Evolutionary conservation across 2,329 filamentous ascomycete species (phyloP).

Genomic region (Cylindrodendrum hubeiense): DNA sequence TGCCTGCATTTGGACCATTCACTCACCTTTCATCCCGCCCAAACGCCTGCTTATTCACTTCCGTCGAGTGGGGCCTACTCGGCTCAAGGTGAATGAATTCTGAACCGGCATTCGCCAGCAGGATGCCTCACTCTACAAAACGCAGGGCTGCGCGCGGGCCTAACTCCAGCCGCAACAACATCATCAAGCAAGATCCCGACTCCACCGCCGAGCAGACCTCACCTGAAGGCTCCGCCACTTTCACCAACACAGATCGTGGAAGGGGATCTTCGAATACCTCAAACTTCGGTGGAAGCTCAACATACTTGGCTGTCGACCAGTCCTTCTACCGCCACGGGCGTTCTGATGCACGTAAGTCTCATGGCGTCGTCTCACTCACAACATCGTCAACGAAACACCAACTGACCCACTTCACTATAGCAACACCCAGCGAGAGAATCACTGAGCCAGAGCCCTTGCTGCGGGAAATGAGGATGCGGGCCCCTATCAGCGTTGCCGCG

Average conservation of each 20-base stretch:
- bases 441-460: slow-evolving; percentile 54
- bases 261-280: slow-evolving; percentile 34
- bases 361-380: neutral
- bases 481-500: slow-evolving; percentile 31
- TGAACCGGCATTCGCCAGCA: slow-evolving; percentile 23
- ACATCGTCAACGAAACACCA: neutral
- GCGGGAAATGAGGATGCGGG: slow-evolving; percentile 51
- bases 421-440: slow-evolving; percentile 52
- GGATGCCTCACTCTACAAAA: slow-evolving; percentile 39
- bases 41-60: slow-evolving; percentile 9
- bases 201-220: slow-evolving; percentile 23
- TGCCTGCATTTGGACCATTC: neutral
- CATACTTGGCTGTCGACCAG: slow-evolving; percentile 30
- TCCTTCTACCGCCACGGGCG: slow-evolving; percentile 46
- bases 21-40: neutral
- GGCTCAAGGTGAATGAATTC: slow-evolving; percentile 30
- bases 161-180: slow-evolving; percentile 14
- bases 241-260: slow-evolving; percentile 14
- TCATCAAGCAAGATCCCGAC: slow-evolving; percentile 48
- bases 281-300: slow-evolving; percentile 34
- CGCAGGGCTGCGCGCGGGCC: slow-evolving; percentile 37
- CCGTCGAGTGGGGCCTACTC: neutral
- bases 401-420: slow-evolving; percentile 40
- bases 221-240: slow-evolving; percentile 28
- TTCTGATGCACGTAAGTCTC: slow-evolving; percentile 55